Evolutionary conservation across 164 flowering plant species (phyloP).

Genomic region (Tetracentron sinense): DNA sequence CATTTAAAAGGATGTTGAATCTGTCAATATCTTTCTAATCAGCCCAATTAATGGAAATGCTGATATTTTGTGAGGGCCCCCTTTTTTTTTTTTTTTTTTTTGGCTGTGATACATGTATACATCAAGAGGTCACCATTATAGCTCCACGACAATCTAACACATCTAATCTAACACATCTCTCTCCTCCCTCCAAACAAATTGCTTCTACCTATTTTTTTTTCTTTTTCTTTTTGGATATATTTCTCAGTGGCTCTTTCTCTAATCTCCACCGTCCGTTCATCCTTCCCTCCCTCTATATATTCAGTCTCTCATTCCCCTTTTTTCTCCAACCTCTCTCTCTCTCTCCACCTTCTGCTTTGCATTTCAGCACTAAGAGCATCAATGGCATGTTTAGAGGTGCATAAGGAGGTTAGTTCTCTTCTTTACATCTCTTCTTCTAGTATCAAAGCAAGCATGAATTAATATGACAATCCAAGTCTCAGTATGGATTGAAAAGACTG

Average conservation of each 20-base stretch:
- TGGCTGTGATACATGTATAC: conserved; percentile 7
- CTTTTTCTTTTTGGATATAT: conserved; percentile 14
- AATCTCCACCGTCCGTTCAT: conserved; percentile 47
- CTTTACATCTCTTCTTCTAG: not conserved
- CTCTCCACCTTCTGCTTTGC: conserved; percentile 4
- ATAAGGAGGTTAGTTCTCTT: conserved; percentile 36
- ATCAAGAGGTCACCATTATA: too few species aligned
- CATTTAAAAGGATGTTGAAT: conserved; percentile 9
- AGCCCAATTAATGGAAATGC: conserved; percentile 13
- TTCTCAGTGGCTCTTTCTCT: conserved; percentile 21
- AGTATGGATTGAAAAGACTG: too few species aligned
- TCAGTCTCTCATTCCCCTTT: conserved; percentile 8
- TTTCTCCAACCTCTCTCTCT: conserved; percentile 8
- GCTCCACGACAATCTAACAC: too few species aligned
- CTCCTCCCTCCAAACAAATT: conserved; percentile 20
- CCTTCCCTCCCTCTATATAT: conserved; percentile 39
- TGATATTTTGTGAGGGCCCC: conserved; percentile 18
- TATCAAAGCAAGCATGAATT: too few species aligned
- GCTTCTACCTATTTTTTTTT: not conserved
- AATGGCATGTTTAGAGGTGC: conserved; percentile 45
- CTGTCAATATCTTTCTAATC: conserved; percentile 13
- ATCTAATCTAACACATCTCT: not conserved
- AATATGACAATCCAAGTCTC: too few species aligned
- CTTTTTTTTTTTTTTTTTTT: not conserved
- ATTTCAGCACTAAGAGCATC: conserved; percentile 12